Base-by-base conservation (phyloP, 1,284 basidiomycete genomes). In the Trametes polyzona region DNA sequence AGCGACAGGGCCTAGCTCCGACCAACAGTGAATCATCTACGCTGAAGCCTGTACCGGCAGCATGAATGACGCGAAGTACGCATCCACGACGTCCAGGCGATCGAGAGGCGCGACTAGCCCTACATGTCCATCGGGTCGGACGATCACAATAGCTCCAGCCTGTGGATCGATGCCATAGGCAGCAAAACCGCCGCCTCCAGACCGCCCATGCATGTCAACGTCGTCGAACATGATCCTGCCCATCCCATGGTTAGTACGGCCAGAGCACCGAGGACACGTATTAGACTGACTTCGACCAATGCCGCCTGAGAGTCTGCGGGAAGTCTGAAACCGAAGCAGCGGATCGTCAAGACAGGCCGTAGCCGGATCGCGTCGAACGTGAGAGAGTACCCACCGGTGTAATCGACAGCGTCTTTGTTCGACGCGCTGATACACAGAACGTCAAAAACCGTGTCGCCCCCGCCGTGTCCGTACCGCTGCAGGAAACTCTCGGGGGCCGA, bases 91-190 rank as follows among this genome's bases (percentile, higher is more conserved):
- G 3, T 71, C 65, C 30, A 74, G 60, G 7, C 75, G 70, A 39
- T 83, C 74, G 47, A 88, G 69, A 0, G 85, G 78, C 0, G 75
- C 75, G 17, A 88, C 74, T 52, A 75, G 74, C 1, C 86, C 54
- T 16, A 92, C 81, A 59, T 90, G 91, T 8, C 88, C 89, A 64
- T 92, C 90, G 2, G 90, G 90, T 23, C 90, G 78, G n/a, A 90
- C 82, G 21, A 88, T 75, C 17, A 89, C 82, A 17, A 90, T 71
- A 6, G 80, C 85, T 19, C 89, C 89, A 2, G 17, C 30, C 72
- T 69, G n/a, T 74, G 65, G 7, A 36, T 76, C 73, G 35, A 90
- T 77, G 0, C 88, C 89, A 60, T 79, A 83, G 58, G 68, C 75
- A 33, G 73, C 68, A 59, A 84, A 82, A 4, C 71, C 73, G 14